A percentile compares a stretch with the other conserved stretches of the same genome.
phyloP scores from a whole-genome alignment of 2,329 filamentous ascomycete species.

The Akanthomyces dipterigenus region DNA sequence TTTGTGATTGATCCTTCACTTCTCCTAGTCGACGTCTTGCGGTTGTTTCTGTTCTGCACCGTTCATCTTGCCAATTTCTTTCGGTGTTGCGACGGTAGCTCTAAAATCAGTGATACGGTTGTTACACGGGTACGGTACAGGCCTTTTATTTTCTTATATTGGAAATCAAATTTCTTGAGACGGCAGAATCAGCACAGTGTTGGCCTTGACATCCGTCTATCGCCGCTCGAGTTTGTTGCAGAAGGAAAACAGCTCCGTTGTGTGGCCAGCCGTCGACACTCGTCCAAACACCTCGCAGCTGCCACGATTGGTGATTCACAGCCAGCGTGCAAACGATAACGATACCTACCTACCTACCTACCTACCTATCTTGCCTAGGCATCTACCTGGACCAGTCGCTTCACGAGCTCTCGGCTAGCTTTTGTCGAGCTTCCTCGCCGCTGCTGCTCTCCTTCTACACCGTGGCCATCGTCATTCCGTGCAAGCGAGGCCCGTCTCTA shows the following conservation, averaged over 20 bases:
- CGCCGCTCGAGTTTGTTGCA: not conserved
- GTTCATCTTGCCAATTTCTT: not conserved
- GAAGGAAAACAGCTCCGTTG: not conserved
- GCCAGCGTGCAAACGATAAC: slow-evolving; percentile 8
- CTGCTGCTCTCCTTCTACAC: slow-evolving; percentile 1
- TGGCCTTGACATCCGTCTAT: not conserved
- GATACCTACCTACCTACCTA: not conserved
- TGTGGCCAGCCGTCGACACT: not conserved
- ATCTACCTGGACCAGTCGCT: too few relatives aligned
- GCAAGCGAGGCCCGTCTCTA: slow-evolving; percentile 1
- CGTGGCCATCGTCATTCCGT: not conserved
- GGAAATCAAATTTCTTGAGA: not conserved
- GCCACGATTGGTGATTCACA: slow-evolving; percentile 8
- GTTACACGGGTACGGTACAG: slow-evolving; percentile 3
- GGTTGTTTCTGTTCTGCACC: not conserved
- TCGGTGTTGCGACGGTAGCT: not conserved
- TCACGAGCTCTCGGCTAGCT: not conserved
- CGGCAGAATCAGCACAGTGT: not conserved
- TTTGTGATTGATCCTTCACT: too few relatives aligned
- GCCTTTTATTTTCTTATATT: not conserved
- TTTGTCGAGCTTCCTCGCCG: not conserved
- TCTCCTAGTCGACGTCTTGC: not conserved
- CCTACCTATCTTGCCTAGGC: not conserved
- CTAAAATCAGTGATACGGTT: not conserved
- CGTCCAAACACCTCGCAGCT: slow-evolving; percentile 6